Evolutionary conservation across 2,329 filamentous ascomycete species (phyloP).

Genomic region (Colletotrichum magnum): DNA sequence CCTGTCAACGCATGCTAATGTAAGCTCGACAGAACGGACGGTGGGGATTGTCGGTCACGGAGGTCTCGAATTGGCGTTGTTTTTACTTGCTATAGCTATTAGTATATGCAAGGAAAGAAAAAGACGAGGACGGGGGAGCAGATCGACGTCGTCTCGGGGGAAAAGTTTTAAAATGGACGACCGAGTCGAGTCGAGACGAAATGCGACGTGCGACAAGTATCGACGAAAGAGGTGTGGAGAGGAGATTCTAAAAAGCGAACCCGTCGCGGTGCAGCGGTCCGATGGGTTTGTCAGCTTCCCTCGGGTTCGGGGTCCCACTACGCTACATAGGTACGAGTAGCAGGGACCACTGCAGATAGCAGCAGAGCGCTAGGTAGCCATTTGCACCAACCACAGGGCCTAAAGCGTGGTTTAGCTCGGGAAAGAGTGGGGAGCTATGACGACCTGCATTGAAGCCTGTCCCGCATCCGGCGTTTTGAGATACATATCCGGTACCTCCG

Average conservation of each 20-base stretch:
- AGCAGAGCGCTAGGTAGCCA: background rate
- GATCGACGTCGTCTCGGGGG: constrained; percentile 1
- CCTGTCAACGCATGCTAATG: constrained; percentile 38
- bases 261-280: constrained; percentile 22
- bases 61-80: constrained; percentile 2
- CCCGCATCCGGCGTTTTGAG: constrained; percentile 36
- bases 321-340: background rate
- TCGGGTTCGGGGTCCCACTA: constrained; percentile 22
- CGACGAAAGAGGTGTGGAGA: constrained; percentile 27
- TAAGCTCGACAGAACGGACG: constrained; percentile 15
- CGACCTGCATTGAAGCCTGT: constrained; percentile 40
- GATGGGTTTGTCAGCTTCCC: constrained; percentile 37
- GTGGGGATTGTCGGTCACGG: constrained; percentile 1
- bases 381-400: constrained; percentile 23
- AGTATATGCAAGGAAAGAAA: constrained; percentile 1
- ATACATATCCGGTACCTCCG: constrained; percentile 37
- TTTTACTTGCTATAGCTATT: background rate
- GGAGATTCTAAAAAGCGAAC: constrained; percentile 29
- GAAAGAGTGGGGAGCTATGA: constrained; percentile 40
- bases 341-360: background rate
- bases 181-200: constrained; percentile 29
- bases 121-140: constrained; percentile 12
- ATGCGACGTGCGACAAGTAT: constrained; percentile 32
- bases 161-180: constrained; percentile 29
- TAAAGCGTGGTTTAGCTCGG: constrained; percentile 32